phyloP scores from a whole-genome alignment of 805 yeast genomes.

The Cephaloascus albidus region DNA sequence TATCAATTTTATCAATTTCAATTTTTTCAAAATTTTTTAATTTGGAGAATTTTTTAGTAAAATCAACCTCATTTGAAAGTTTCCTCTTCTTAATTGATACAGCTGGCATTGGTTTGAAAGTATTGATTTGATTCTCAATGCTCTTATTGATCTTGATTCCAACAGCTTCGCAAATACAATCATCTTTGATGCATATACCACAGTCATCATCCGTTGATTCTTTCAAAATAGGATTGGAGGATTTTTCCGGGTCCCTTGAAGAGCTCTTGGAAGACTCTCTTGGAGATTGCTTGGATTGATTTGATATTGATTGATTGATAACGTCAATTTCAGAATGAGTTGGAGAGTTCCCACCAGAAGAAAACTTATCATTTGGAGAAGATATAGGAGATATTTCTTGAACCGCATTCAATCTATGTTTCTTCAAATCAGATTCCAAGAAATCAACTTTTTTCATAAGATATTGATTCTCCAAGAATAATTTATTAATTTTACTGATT shows the following conservation, averaged over 20 bases:
- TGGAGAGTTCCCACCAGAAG: slow-evolving; percentile 4
- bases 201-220: slow-evolving; percentile 28
- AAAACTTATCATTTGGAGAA: background rate
- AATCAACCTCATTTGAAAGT: slow-evolving; percentile 36
- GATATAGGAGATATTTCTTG: background rate
- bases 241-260: no score
- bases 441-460: slow-evolving; percentile 33
- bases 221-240: no score
- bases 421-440: slow-evolving; percentile 20
- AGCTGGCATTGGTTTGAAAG: slow-evolving; percentile 55
- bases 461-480: slow-evolving; percentile 34
- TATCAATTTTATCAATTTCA: background rate
- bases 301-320: slow-evolving; percentile 7
- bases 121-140: slow-evolving; percentile 23
- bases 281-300: background rate
- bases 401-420: no score
- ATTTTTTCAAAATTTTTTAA: background rate
- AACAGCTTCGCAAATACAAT: slow-evolving; percentile 53
- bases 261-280: no score
- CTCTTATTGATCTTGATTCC: slow-evolving; percentile 25
- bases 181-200: slow-evolving; percentile 61
- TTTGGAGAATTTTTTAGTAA: slow-evolving; percentile 33
- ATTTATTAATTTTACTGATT: slow-evolving; percentile 40
- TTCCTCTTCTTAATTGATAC: slow-evolving; percentile 44
- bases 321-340: slow-evolving; percentile 2